Percentiles rank a stretch among this genome's conserved stretches.
Conservation (phyloP, 2,329 filamentous ascomycete species). For the Fusarium redolens region DNA sequence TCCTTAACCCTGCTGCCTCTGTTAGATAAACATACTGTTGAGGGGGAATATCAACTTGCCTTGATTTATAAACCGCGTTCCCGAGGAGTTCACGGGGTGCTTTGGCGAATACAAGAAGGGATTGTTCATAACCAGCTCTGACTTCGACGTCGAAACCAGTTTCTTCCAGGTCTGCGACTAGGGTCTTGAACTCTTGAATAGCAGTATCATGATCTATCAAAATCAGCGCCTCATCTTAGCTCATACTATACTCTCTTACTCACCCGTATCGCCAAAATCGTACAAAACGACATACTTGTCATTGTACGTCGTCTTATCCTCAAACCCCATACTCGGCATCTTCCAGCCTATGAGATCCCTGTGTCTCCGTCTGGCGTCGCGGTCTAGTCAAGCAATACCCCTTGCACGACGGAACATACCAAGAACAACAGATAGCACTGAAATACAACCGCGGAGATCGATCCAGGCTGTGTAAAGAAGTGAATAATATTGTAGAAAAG, state of each 20-base stretch:
- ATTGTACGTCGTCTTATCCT: slow-evolving; percentile 44
- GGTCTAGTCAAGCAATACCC: slow-evolving; percentile 14
- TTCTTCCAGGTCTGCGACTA: slow-evolving; percentile 69
- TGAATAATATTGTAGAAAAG: background rate
- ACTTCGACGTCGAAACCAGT: slow-evolving; percentile 77
- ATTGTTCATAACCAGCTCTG: slow-evolving; percentile 75
- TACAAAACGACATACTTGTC: slow-evolving; percentile 57
- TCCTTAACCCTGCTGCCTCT: slow-evolving; percentile 70
- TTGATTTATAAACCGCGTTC: slow-evolving; percentile 74
- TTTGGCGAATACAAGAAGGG: slow-evolving; percentile 74
- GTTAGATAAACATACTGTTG: background rate
- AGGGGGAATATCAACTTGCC: slow-evolving; percentile 53
- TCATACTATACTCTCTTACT: background rate
- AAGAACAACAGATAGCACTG: background rate
- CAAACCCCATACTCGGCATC: slow-evolving; percentile 11
- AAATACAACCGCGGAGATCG: background rate
- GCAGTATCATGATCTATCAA: slow-evolving; percentile 50
- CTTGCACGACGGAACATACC: slow-evolving; percentile 19
- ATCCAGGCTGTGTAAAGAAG: background rate
- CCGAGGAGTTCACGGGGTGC: slow-evolving; percentile 72
- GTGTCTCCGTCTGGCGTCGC: background rate
- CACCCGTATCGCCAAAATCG: slow-evolving; percentile 52
- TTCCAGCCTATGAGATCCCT: slow-evolving; percentile 9
- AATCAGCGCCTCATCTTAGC: rapidly evolving
- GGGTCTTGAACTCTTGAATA: slow-evolving; percentile 50